Evolutionary conservation across 177 flowering plant genomes (phyloP), one percentile per base, ranked within the genome.

Genomic region (Tripterygium wilfordii): DNA sequence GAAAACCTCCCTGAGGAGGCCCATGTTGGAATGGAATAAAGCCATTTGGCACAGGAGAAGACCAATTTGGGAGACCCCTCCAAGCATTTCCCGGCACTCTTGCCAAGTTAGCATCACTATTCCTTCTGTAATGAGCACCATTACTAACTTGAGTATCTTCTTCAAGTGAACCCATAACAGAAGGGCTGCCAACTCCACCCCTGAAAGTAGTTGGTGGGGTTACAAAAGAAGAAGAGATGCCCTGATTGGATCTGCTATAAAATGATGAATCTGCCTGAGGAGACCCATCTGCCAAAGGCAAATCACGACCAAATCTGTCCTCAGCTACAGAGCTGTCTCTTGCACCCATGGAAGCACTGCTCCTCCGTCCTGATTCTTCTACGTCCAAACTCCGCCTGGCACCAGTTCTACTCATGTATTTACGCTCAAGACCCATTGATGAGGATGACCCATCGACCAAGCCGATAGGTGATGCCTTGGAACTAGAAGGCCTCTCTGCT

Each of bases 1-100:
- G 88, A 62, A 83, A 84, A 55, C 78, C 73, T 24, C 75, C 74
- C 48, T 75, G 82, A 36, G 84, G 78, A 17, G 86, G 90, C 1
- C 78, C 88, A 61, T 78, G 89, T 32, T 68, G 97, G 49, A 78
- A 90, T 36, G 88, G 85, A 49, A 84, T 61, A 56, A 76, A 84
- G 12, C 80, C 85, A 75, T 82, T 80, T 46, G 84, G 57, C 32
- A 82, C 25, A 3, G 95, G 83, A 30, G 89, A 62, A 15, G 83
- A 60, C 97, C 97, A 84, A 61, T 56, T 82, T 44, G 94, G 82
- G 15, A 68, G 59, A 42, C 87, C 88, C 64, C 74, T 87, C 94
- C 94, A 90, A 40, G 82, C 45, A 63, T 73, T 82, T 44, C 79
- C 80, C 48, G 61, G 88, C 26, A 63, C 70, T 66, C 88, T 77